Evolutionary conservation across 2,329 filamentous ascomycete genomes (phyloP).

Genomic region (Chrysoporthe deuterocubensis): DNA sequence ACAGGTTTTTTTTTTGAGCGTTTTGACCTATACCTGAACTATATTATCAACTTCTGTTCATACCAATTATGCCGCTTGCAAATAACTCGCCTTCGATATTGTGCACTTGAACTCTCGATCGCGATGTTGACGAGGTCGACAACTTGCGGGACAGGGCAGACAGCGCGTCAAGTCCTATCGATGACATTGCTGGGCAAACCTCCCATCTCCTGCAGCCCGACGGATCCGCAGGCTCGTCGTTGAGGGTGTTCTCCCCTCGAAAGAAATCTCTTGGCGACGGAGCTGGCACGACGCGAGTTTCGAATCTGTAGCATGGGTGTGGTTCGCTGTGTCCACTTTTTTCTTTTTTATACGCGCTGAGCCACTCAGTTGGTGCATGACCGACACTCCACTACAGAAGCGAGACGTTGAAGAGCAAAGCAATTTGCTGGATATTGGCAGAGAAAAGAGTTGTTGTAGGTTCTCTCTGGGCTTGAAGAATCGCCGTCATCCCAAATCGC

Average conservation of each 20-base stretch:
- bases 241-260: neutral
- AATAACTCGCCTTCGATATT: neutral
- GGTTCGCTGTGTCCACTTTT: neutral
- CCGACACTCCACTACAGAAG: neutral
- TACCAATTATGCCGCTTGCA: neutral
- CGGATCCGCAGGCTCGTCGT: neutral
- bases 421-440: neutral
- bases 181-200: neutral
- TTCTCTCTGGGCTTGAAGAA: too few relatives aligned
- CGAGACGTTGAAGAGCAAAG: neutral
- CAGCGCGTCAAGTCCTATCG: too few relatives aligned
- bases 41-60: neutral
- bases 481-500: neutral
- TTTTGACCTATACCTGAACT: neutral
- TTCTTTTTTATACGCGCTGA: neutral
- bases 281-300: conserved; percentile 7
- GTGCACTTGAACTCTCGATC: neutral
- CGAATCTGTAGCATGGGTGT: conserved; percentile 1
- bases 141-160: neutral
- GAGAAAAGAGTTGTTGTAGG: too few relatives aligned
- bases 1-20: neutral
- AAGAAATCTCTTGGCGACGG: neutral
- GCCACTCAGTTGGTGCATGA: neutral
- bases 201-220: neutral
- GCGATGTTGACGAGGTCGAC: neutral